Evolutionary conservation across 2,329 filamentous ascomycete species (phyloP).

Genomic region (Epichloe elymi): DNA sequence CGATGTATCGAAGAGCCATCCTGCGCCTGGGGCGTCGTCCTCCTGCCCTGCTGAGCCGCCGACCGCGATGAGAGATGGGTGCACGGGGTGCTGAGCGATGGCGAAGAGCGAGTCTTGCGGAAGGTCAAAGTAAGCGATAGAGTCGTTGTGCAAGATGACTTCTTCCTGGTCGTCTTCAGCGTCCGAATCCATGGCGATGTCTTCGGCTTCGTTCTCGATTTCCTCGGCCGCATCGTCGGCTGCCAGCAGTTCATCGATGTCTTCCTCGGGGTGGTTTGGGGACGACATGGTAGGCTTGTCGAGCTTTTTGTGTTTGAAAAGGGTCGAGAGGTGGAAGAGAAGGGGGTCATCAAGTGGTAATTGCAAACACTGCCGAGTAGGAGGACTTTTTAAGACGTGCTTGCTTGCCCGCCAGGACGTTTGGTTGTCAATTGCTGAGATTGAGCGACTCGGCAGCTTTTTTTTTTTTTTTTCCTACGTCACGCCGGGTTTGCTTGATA

Average conservation of each 20-base stretch:
- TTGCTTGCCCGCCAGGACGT: neutral
- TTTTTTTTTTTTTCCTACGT: neutral
- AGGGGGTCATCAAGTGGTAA: neutral
- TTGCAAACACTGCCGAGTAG: neutral
- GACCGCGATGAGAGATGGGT: constrained; percentile 68
- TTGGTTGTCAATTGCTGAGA: neutral
- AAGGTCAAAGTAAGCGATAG: constrained; percentile 77
- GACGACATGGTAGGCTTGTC: constrained; percentile 17
- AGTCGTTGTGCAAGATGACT: constrained; percentile 80
- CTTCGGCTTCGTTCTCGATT: constrained; percentile 49
- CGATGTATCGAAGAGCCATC: constrained; percentile 70
- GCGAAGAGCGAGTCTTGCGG: constrained; percentile 90
- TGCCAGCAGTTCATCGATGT: constrained; percentile 9
- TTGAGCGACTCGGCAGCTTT: neutral
- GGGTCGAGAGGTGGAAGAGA: neutral
- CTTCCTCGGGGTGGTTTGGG: constrained; percentile 13
- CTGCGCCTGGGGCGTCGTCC: constrained; percentile 56
- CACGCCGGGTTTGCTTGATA: constrained; percentile 7
- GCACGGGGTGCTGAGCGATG: constrained; percentile 80
- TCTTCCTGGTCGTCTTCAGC: constrained; percentile 55
- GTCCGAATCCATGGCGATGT: constrained; percentile 70
- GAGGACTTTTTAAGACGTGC: neutral
- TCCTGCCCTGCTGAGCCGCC: constrained; percentile 56
- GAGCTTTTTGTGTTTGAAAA: neutral
- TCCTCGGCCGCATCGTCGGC: constrained; percentile 10